Percentiles rank a stretch among this genome's conserved stretches.
Conservation (phyloP, 768 basidiomycete species). For the Boletus rubropictus region DNA sequence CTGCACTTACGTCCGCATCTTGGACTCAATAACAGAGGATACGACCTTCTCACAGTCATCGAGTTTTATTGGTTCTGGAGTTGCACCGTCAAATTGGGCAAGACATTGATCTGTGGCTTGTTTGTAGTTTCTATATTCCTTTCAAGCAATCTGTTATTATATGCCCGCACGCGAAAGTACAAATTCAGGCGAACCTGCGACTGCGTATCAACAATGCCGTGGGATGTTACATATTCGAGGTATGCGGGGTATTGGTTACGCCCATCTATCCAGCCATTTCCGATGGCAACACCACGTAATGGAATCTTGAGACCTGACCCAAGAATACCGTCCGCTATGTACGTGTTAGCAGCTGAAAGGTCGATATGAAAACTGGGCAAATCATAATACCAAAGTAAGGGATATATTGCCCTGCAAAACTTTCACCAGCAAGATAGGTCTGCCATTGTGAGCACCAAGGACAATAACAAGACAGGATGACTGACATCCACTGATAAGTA, state of each 20-base stretch:
- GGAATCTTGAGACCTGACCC: constrained; percentile 52
- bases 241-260: constrained; percentile 85
- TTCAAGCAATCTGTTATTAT: constrained; percentile 4
- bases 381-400: constrained; percentile 75
- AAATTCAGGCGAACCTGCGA: constrained; percentile 46
- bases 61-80: constrained; percentile 52
- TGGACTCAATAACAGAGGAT: constrained; percentile 33
- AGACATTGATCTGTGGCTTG: constrained; percentile 56
- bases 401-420: constrained; percentile 96
- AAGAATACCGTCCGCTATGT: constrained; percentile 71
- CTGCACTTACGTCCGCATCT: constrained; percentile 19
- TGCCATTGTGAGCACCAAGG: constrained; percentile 31
- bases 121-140: constrained; percentile 63
- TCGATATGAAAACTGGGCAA: background rate
- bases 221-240: constrained; percentile 76
- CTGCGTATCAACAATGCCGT: constrained; percentile 68
- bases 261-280: constrained; percentile 97
- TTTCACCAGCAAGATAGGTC: constrained; percentile 96
- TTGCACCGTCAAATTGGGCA: constrained; percentile 32
- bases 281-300: constrained; percentile 80
- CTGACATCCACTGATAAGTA: constrained; percentile 75
- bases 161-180: background rate
- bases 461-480: constrained; percentile 9
- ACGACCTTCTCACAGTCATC: constrained; percentile 58
- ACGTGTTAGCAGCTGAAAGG: constrained; percentile 3